A percentile compares a stretch with the other conserved stretches of the same genome.
phyloP scores from a whole-genome alignment of 2,329 filamentous ascomycete genomes.

The Penicillium sp. region DNA sequence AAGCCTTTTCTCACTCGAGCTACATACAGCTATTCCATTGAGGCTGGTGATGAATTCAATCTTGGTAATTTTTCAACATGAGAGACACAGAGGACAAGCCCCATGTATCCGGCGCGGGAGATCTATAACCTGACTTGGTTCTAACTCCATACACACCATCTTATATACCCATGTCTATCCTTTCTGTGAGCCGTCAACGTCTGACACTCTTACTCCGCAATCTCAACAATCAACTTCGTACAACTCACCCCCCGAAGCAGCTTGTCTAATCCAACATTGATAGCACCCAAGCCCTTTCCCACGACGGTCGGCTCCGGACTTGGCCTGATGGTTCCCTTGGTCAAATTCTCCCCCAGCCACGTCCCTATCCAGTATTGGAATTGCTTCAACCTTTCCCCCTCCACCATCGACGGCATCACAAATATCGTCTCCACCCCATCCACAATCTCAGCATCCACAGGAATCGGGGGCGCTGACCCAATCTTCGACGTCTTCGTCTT shows the following conservation, averaged over 20 bases:
- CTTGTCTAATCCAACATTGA: slow-evolving; percentile 42
- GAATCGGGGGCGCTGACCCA: slow-evolving; percentile 40
- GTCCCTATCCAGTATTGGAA: slow-evolving; percentile 45
- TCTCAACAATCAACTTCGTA: slow-evolving; percentile 44
- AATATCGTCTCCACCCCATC: slow-evolving; percentile 42
- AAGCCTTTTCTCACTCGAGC: no score
- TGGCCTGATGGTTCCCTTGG: slow-evolving; percentile 34
- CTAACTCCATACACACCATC: no score
- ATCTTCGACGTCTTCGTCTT: slow-evolving; percentile 30
- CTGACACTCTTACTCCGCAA: slow-evolving; percentile 29
- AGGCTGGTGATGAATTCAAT: no score
- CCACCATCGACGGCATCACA: slow-evolving; percentile 36
- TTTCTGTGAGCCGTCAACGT: no score
- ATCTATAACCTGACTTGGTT: no score
- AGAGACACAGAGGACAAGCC: no score
- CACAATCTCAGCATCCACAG: slow-evolving; percentile 28
- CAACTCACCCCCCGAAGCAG: slow-evolving; percentile 45
- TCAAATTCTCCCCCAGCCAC: slow-evolving; percentile 37
- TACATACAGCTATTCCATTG: no score
- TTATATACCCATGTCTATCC: no score
- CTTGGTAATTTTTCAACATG: no score
- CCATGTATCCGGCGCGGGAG: no score
- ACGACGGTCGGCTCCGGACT: slow-evolving; percentile 42
- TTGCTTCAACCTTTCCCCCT: slow-evolving; percentile 37
- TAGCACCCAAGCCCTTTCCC: slow-evolving; percentile 37